These are phyloP conservation scores for Tetratostichococcus sp. DNA, from an alignment of 139 green algal species.

Conservation along the genomic window DNA sequence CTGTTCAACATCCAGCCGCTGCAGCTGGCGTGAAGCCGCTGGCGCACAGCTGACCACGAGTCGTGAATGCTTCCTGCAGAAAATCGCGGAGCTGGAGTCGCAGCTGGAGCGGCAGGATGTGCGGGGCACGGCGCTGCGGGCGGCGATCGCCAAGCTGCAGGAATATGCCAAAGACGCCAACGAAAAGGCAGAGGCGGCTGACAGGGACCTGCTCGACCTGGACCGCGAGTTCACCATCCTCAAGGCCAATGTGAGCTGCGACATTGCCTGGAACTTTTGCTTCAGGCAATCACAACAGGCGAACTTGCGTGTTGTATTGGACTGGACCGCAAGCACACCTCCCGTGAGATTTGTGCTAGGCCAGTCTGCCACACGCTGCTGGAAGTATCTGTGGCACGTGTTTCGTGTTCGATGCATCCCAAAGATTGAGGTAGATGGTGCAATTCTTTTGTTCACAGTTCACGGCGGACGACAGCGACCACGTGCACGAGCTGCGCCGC, in stretches of 20 bases:
- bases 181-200: conserved; percentile 15
- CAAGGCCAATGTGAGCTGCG: neutral
- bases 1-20: no score
- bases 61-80: no score
- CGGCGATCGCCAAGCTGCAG: conserved; percentile 33
- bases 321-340: no score
- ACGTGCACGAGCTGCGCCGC: neutral
- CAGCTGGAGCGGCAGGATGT: conserved; percentile 9
- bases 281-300: no score
- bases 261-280: neutral
- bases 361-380: no score
- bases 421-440: no score
- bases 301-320: no score
- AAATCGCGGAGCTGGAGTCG: conserved; percentile 15
- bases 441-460: neutral
- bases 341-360: no score
- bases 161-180: conserved; percentile 36
- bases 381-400: no score
- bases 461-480: neutral
- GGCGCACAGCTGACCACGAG: no score
- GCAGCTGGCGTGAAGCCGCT: no score
- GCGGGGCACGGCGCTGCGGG: conserved; percentile 22
- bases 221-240: conserved; percentile 15
- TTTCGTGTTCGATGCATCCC: no score
- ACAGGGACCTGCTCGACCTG: conserved; percentile 33